Evolutionary conservation across 768 basidiomycete species (phyloP), one percentile per base, ranked within the genome.

Genomic region (Lactarius indigo): DNA sequence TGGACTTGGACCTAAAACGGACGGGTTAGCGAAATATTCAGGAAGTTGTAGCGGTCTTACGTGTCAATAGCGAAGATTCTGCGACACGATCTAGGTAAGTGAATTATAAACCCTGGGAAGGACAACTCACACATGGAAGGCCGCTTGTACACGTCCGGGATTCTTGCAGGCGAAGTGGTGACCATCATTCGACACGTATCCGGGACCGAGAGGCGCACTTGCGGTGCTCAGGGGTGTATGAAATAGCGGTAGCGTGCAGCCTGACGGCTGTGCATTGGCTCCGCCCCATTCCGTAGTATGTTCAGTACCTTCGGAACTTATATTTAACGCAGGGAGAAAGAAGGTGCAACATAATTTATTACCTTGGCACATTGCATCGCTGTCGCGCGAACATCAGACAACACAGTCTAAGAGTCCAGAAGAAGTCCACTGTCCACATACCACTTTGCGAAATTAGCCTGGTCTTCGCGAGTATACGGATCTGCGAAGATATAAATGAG

Each of bases 391-490:
- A 56, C 20, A 20, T n/a, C 31, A 52, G 54, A 66, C 33, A 63
- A 42, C 0, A 18, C 1, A n/a, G 5, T 33, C 1, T 13, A 23
- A 50, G 30, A 15, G 54, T 15, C 72, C 79, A 58, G 71, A 83
- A 2, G 82, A 84, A 87, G 71, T 82, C 81, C 0, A 77, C 76
- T 9, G 47, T 5, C 10, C 47, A 50, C 47, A 15, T 52, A 52
- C 50, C 50, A 52, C 13, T 52, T 15, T 15, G 12, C 23, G 70
- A 86, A 87, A 56, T 81, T 80, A 0, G 77, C 60, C 67, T 82
- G 83, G 54, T 87, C 84, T 55, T 85, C 83, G 15, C 77, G 78
- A n/a, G 85, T 79, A 65, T 87, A 87, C 0, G 86, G 86, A 71
- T 87, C 85, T 83, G 63, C n/a, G 13, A 7, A 6, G 4, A 47